These are phyloP conservation scores for Tolypocladium endophyticum DNA, from an alignment of 2,329 filamentous ascomycete species.

Conservation along the genomic window DNA sequence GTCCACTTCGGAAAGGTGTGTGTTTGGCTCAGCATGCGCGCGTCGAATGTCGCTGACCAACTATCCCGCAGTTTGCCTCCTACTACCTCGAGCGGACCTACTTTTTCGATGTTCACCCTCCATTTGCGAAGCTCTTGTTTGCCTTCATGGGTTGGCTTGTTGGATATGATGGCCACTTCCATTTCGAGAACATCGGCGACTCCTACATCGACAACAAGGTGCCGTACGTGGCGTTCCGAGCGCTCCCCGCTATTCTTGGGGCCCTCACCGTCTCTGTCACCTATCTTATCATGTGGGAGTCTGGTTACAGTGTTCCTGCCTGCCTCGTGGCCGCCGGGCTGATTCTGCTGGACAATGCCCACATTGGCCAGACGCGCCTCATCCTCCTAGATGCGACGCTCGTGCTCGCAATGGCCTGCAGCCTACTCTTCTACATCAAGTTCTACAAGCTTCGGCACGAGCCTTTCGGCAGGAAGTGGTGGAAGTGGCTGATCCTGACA, in stretches of 20 bases:
- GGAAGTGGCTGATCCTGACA: conserved; percentile 97
- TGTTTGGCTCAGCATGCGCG: not conserved
- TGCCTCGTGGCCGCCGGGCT: conserved; percentile 78
- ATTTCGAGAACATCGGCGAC: conserved; percentile 98
- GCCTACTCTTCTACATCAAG: conserved; percentile 85
- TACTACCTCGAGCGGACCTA: conserved; percentile 93
- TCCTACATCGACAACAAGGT: conserved; percentile 97
- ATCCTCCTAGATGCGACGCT: conserved; percentile 92
- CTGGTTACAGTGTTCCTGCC: conserved; percentile 89
- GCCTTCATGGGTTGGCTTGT: conserved; percentile 96
- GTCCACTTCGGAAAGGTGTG: conserved; percentile 98
- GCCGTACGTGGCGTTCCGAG: conserved; percentile 91
- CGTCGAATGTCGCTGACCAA: not conserved
- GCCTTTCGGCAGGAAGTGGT: conserved; percentile 92
- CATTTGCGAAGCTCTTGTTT: conserved; percentile 95
- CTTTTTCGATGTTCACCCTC: conserved; percentile 99
- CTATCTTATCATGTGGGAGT: conserved; percentile 99
- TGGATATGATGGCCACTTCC: conserved; percentile 91
- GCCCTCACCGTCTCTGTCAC: conserved; percentile 87
- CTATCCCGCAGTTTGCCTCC: conserved; percentile 48
- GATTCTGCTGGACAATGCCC: conserved; percentile 91
- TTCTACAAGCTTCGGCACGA: conserved; percentile 94
- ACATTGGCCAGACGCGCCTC: conserved; percentile 90
- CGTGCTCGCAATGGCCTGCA: conserved; percentile 92
- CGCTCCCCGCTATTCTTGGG: conserved; percentile 83